A percentile compares a stretch with the other conserved stretches of the same genome.
phyloP scores from a whole-genome alignment of 768 basidiomycete genomes.

The Pisolithus albus region DNA sequence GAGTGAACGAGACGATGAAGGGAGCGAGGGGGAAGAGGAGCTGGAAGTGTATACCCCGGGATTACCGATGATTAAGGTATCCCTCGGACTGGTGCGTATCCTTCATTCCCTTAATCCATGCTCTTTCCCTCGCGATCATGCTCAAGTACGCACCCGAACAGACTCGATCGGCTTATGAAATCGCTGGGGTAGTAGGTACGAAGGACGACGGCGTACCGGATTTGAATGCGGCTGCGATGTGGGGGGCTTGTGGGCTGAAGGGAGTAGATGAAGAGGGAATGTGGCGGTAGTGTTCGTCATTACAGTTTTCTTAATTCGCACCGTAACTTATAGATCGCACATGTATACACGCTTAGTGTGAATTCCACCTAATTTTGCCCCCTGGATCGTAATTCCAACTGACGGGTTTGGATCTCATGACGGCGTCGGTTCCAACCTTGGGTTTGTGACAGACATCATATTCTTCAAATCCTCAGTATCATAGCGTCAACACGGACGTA shows the following conservation, averaged over 20 bases:
- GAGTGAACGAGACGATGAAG: background rate
- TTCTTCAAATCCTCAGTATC: too few relatives aligned
- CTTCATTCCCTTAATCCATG: background rate
- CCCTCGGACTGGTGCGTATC: constrained; percentile 47
- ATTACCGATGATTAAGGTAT: constrained; percentile 52
- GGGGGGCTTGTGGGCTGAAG: constrained; percentile 39
- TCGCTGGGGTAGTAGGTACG: constrained; percentile 37
- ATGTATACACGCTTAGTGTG: too few relatives aligned
- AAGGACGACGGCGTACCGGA: constrained; percentile 42
- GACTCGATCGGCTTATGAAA: constrained; percentile 42
- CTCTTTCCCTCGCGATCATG: background rate
- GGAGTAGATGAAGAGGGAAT: constrained; percentile 31
- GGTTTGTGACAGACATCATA: too few relatives aligned
- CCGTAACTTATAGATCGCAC: too few relatives aligned
- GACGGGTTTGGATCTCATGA: too few relatives aligned
- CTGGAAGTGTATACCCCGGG: constrained; percentile 43
- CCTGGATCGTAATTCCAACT: too few relatives aligned
- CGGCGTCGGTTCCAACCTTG: too few relatives aligned
- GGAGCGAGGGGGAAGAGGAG: background rate
- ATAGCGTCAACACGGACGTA: too few relatives aligned
- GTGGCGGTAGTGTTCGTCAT: constrained; percentile 1
- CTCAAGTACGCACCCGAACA: constrained; percentile 8
- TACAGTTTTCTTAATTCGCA: too few relatives aligned
- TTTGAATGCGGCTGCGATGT: constrained; percentile 40
- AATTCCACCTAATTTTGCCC: too few relatives aligned